phyloP scores from a whole-genome alignment of 2,329 filamentous ascomycete genomes.

The Colletotrichum tanaceti region DNA sequence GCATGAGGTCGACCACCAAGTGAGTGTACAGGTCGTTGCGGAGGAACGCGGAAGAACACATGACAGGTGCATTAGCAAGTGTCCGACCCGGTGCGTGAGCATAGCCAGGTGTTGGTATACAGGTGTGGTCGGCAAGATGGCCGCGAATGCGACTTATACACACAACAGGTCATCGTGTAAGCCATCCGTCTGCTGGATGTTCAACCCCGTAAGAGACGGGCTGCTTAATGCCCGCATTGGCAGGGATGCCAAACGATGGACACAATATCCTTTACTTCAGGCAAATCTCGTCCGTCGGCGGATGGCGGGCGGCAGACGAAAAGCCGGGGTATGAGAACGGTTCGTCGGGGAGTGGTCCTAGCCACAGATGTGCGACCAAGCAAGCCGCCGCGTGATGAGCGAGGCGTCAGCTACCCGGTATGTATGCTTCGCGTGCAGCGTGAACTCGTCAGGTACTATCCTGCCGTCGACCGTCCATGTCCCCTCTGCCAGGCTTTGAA shows the following conservation, averaged over 20 bases:
- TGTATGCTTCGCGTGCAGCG: conserved; percentile 8
- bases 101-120: background rate
- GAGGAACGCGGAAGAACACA: conserved; percentile 12
- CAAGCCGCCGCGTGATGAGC: conserved; percentile 9
- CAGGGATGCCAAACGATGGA: conserved; percentile 19
- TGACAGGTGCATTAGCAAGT: conserved; percentile 14
- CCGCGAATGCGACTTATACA: background rate
- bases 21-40: conserved; percentile 1
- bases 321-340: conserved; percentile 29
- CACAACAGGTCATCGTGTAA: background rate
- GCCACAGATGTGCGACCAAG: conserved; percentile 10
- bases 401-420: background rate
- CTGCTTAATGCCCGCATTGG: conserved; percentile 20
- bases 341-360: conserved; percentile 26
- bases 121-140: background rate
- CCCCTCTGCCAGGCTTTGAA: conserved; percentile 5
- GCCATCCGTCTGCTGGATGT: background rate
- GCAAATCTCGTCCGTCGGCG: conserved; percentile 20
- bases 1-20: conserved; percentile 9
- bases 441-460: background rate
- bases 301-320: conserved; percentile 36
- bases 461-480: background rate
- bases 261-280: conserved; percentile 18
- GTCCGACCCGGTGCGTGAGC: conserved; percentile 7
- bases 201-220: background rate